A percentile compares a stretch with the other conserved stretches of the same genome.
Conservation (phyloP, 768 basidiomycete species). For the Hirschioporus abietinus region DNA sequence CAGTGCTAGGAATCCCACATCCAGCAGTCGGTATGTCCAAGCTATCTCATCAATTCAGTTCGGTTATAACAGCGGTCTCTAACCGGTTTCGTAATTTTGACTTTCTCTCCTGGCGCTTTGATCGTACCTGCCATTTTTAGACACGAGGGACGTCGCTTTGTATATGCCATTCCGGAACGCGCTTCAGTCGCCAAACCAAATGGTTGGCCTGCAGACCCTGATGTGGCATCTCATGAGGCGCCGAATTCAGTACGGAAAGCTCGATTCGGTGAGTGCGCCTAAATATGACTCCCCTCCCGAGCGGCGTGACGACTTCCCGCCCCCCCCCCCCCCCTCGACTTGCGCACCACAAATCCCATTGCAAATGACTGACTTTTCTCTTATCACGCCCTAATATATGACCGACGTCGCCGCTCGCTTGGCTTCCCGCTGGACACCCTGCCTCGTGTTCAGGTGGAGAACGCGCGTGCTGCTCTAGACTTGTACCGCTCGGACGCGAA, state of each 20-base stretch:
- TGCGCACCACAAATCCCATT: background rate
- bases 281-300: background rate
- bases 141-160: slow-evolving; percentile 75
- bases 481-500: slow-evolving; percentile 49
- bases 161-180: slow-evolving; percentile 79
- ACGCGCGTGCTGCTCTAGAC: slow-evolving; percentile 57
- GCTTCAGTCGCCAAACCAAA: slow-evolving; percentile 57
- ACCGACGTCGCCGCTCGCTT: background rate
- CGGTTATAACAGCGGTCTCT: background rate
- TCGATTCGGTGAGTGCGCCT: slow-evolving; percentile 57
- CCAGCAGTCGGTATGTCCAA: slow-evolving; percentile 42
- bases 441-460: slow-evolving; percentile 53
- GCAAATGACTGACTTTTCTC: background rate
- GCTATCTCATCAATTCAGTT: background rate
- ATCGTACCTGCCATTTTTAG: slow-evolving; percentile 8
- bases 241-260: slow-evolving; percentile 65
- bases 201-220: slow-evolving; percentile 71
- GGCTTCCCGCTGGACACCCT: background rate
- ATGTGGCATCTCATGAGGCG: slow-evolving; percentile 81
- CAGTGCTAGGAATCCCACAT: slow-evolving; percentile 79
- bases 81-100: slow-evolving; percentile 1
- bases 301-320: background rate
- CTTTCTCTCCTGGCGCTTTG: background rate
- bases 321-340: slow-evolving; percentile 9
- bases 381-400: background rate